Evolutionary conservation across 495 filamentous ascomycete species (phyloP), one percentile per base, ranked within the genome.

Genomic region (Podospora comata): DNA sequence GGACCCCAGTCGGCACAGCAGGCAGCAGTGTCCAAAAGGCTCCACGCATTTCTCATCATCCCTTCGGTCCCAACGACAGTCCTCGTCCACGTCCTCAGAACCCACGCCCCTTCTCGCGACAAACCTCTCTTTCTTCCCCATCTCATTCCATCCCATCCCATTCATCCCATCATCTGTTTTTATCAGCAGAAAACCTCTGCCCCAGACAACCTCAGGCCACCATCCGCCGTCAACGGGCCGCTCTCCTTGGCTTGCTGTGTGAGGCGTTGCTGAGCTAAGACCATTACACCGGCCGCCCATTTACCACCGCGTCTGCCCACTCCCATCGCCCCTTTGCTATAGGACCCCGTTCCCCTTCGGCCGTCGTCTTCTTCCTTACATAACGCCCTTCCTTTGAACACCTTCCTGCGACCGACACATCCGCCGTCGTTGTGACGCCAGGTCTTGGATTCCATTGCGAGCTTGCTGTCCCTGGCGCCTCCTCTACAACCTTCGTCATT

Each of bases 41-140:
- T 66, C 66, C 68, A 62, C 67, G 72, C 75, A 77, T 77, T 76
- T 77, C 75, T 77, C 75, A 77, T 77, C 75, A 70, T 66, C 72
- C 62, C 60, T 64, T 67, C 48, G 20, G 27, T n/a, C 28, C 55
- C 55, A 23, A 20, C 23, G 23, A 20, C 60, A 16, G 13, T 32
- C 39, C 39, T 48, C 39, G 39, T 16, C 13, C 61, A 28, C 27
- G 27, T 63, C 32, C 30, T 63, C 61, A 13, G 61, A 62, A 39
- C 61, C 62, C 60, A 48, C 60, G 32, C 27, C 59, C 71, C 65
- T 48, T 44, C 60, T 65, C 70, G 59, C 73, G 63, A 65, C 56
- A 59, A 62, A 60, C 64, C 59, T 60, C 63, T 68, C 26, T 55
- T 67, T 65, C 64, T 63, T 63, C 30, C 7, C 62, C 65, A 44